phyloP scores from a whole-genome alignment of 2,329 filamentous ascomycete species.

The Fusarium liriodendri region DNA sequence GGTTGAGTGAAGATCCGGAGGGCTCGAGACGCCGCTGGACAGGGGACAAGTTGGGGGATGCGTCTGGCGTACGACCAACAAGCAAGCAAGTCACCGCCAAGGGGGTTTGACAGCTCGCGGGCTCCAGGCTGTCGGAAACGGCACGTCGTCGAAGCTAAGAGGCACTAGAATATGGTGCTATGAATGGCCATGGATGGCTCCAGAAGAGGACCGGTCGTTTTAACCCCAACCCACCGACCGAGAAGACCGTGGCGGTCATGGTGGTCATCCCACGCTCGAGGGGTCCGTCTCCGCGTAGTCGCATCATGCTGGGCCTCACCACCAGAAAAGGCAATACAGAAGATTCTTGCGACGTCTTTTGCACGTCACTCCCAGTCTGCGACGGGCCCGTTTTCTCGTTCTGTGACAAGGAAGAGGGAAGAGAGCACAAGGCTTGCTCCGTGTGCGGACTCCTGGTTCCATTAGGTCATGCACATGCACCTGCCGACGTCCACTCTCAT shows the following conservation, averaged over 20 bases:
- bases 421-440: slow-evolving; percentile 21
- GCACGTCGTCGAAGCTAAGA: slow-evolving; percentile 29
- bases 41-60: neutral
- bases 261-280: slow-evolving; percentile 33
- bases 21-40: neutral
- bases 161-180: slow-evolving; percentile 30
- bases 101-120: slow-evolving; percentile 15
- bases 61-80: neutral
- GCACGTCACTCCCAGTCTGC: slow-evolving; percentile 34
- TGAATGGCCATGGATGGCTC: slow-evolving; percentile 15
- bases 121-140: slow-evolving; percentile 33
- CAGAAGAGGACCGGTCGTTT: slow-evolving; percentile 21
- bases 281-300: slow-evolving; percentile 27
- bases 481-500: slow-evolving; percentile 34
- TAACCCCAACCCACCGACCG: slow-evolving; percentile 31
- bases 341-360: neutral
- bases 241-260: slow-evolving; percentile 23
- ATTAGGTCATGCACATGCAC: slow-evolving; percentile 40
- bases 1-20: slow-evolving; percentile 8
- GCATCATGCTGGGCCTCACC: slow-evolving; percentile 20
- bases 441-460: slow-evolving; percentile 8
- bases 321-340: neutral
- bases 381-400: slow-evolving; percentile 4
- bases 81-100: slow-evolving; percentile 4
- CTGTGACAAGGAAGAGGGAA: slow-evolving; percentile 6